Conservation (phyloP, 2,329 filamentous ascomycete genomes). For the Raffaelea arxii region DNA sequence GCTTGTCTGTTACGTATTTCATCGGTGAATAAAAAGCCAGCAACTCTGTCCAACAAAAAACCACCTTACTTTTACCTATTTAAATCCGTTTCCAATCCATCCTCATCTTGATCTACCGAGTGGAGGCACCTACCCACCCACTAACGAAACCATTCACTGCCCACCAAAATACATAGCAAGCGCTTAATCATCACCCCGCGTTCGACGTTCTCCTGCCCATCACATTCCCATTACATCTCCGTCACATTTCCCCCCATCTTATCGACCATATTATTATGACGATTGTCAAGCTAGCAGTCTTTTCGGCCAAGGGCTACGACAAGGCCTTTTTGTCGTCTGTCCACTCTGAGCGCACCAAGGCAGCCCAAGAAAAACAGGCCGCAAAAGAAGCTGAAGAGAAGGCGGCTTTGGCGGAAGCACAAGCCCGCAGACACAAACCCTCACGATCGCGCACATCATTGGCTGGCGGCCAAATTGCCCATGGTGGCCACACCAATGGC, state of each 20-base stretch:
- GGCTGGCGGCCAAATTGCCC: not conserved
- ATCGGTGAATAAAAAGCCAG: too few species aligned
- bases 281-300: conserved; percentile 50
- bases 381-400: not conserved
- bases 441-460: not conserved
- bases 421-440: not conserved
- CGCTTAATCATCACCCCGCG: too few species aligned
- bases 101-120: too few species aligned
- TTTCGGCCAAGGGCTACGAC: conserved; percentile 57
- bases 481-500: not conserved
- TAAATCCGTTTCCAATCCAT: too few species aligned
- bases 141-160: too few species aligned
- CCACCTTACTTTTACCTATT: too few species aligned
- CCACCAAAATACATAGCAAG: too few species aligned
- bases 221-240: not conserved
- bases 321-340: conserved; percentile 40
- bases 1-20: too few species aligned
- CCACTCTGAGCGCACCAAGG: conserved; percentile 20
- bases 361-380: too few species aligned
- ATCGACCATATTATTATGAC: not conserved
- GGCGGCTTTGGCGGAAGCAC: not conserved
- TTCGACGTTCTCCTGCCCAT: too few species aligned
- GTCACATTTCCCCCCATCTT: not conserved
- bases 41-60: too few species aligned
- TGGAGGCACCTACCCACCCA: too few species aligned